Evolutionary conservation across 306 rosid species (phyloP).

Genomic region (Bauhinia variegata): DNA sequence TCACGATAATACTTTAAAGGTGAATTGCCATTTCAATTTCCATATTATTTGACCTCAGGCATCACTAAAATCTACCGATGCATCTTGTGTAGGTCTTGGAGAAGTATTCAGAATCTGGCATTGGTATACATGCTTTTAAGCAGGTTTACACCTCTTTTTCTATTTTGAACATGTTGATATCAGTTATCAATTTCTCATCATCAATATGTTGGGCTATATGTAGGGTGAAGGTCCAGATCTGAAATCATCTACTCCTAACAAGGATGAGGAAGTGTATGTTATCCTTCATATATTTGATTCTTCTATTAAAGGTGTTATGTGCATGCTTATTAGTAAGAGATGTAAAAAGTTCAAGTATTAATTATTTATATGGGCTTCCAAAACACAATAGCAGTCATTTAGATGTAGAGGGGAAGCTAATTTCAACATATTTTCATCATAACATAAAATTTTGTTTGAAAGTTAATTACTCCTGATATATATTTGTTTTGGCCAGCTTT

Average conservation of each 20-base stretch:
- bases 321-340: constrained; percentile 19
- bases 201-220: constrained; percentile 23
- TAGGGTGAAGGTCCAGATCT: constrained; percentile 42
- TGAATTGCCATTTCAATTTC: constrained; percentile 38
- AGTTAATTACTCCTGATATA: too few species aligned
- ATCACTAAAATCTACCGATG: constrained; percentile 37
- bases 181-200: constrained; percentile 30
- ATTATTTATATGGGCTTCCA: background rate
- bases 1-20: constrained; percentile 61
- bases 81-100: constrained; percentile 50
- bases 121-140: constrained; percentile 54
- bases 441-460: too few species aligned
- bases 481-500: too few species aligned
- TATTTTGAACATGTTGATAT: constrained; percentile 27
- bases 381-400: constrained; percentile 14
- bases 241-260: constrained; percentile 35
- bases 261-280: constrained; percentile 55
- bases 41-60: constrained; percentile 23
- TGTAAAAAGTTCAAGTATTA: background rate
- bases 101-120: constrained; percentile 47
- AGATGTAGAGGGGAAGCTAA: constrained; percentile 16
- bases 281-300: constrained; percentile 33
- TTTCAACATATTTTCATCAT: too few species aligned
- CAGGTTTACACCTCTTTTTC: constrained; percentile 47
- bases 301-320: constrained; percentile 18